Evolutionary conservation across 495 filamentous ascomycete genomes (phyloP).

Genomic region (Cetradonia linearis): DNA sequence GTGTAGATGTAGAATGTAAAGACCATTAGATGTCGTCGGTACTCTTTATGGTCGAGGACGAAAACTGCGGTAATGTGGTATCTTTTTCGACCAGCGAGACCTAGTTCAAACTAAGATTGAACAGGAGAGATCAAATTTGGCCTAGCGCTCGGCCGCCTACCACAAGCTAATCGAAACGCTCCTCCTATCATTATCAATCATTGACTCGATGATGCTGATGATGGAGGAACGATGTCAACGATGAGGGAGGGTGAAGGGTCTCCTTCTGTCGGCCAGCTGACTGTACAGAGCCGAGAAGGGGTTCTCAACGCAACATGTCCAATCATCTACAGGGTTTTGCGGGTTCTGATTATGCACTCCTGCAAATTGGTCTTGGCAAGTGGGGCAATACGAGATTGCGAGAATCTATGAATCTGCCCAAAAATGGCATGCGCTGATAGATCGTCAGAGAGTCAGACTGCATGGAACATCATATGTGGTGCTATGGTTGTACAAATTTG

Average conservation of each 20-base stretch:
- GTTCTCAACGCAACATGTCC: background rate
- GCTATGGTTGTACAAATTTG: background rate
- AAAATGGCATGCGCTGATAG: background rate
- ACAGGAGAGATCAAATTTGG: constrained; percentile 5
- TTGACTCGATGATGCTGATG: background rate
- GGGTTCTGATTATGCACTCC: constrained; percentile 8
- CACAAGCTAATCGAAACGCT: background rate
- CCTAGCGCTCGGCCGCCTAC: constrained; percentile 1
- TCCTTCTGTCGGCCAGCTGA: background rate
- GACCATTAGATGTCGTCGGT: background rate
- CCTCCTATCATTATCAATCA: background rate
- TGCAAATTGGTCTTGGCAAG: constrained; percentile 9
- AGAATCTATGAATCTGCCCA: background rate
- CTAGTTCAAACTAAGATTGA: constrained; percentile 4
- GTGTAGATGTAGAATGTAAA: background rate
- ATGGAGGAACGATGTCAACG: background rate
- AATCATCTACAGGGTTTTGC: constrained; percentile 4
- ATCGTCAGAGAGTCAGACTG: background rate
- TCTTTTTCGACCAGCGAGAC: background rate
- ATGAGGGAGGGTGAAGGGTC: background rate
- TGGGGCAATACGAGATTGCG: constrained; percentile 4
- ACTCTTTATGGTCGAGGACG: background rate
- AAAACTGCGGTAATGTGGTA: background rate
- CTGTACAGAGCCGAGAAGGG: background rate
- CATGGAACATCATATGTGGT: background rate